Evolutionary conservation across 139 green algal species (phyloP), one percentile per base, ranked within the genome.

Genomic region (Volvox africanus): DNA sequence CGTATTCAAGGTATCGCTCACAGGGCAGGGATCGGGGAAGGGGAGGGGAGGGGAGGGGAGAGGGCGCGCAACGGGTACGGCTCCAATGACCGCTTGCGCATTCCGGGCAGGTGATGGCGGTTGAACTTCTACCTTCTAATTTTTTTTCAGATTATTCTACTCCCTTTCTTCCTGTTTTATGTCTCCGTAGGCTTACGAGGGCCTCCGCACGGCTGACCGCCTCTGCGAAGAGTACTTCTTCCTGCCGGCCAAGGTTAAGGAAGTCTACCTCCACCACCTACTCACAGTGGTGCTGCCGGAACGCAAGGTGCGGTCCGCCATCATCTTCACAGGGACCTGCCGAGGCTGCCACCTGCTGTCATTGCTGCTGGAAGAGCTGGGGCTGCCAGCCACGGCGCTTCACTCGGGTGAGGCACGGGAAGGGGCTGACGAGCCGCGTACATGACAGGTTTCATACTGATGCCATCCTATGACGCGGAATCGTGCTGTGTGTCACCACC

Each of bases 231-330:
- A 99, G 93, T 99, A 99, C 93, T n/a, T 99, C 24, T 97, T 99
- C 90, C 90, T 99, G 0, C 98, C 98, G 0, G 91, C 94, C 50
- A 99, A 99, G 90, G 96, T 99, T 21, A 99, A 99, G 93, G 98
- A 99, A 82, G 98, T 99, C 36, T 99, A 99, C 93, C 95, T 99
- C 22, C 87, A 93, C 12, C 95, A 99, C 93, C 69, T 99, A 87
- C 95, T 99, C 33, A 84, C 87, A 0, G 87, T 79, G 6, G 68
- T 87, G 77, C 93, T 99, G 28, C 88, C 93, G 30, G 93, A 93
- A 16, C 65, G 82, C 22, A 93, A 94, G 83, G 91, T 94, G 71
- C 35, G 98, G 61, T 97, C 94, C 75, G 96, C 91, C 71, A 99
- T 99, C 81, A 96, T 99, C 55, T 99, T 99, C 93, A 82, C 89